These are phyloP conservation scores for Starmerella vitae DNA, from an alignment of 805 yeast genomes.

Conservation along the genomic window DNA sequence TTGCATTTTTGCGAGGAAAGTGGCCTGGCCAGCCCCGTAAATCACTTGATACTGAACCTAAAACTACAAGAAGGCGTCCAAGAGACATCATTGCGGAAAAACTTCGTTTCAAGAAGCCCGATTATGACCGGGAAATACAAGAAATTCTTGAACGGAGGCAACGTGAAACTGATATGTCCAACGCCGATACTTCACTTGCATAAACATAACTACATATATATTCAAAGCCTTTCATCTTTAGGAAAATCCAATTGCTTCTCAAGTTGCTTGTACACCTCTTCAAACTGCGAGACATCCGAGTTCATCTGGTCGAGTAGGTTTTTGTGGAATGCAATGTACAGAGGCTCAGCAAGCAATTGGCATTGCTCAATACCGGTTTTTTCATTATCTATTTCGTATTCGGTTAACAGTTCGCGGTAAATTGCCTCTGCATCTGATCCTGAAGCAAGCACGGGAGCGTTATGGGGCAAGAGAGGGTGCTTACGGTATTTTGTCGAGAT, in stretches of 20 bases:
- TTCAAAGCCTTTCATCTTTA: slow-evolving; percentile 14
- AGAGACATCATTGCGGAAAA: slow-evolving; percentile 20
- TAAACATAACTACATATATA: neutral
- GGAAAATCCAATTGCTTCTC: slow-evolving; percentile 12
- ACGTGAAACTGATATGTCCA: slow-evolving; percentile 19
- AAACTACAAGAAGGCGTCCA: slow-evolving; percentile 14
- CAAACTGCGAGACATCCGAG: slow-evolving; percentile 21
- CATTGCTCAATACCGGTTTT: slow-evolving; percentile 6
- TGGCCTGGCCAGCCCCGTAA: slow-evolving; percentile 18
- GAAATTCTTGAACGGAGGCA: slow-evolving; percentile 29
- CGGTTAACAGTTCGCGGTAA: slow-evolving; percentile 18
- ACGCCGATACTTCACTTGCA: neutral
- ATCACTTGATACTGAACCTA: neutral
- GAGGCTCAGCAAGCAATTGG: slow-evolving; percentile 21
- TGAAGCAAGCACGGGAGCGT: slow-evolving; percentile 10
- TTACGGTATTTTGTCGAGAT: slow-evolving; percentile 20
- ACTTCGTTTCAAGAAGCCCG: slow-evolving; percentile 23
- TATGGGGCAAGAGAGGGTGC: slow-evolving; percentile 24
- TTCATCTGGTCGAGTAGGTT: slow-evolving; percentile 19
- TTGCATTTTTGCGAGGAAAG: slow-evolving; percentile 32
- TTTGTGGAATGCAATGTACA: slow-evolving; percentile 20
- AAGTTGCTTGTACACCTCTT: slow-evolving; percentile 5
- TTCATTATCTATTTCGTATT: slow-evolving; percentile 11
- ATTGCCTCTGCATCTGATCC: slow-evolving; percentile 17
- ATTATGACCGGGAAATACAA: slow-evolving; percentile 28